Base-by-base conservation (phyloP, 371 early-diverging fungal genomes). In the Cladochytrium tenue region DNA sequence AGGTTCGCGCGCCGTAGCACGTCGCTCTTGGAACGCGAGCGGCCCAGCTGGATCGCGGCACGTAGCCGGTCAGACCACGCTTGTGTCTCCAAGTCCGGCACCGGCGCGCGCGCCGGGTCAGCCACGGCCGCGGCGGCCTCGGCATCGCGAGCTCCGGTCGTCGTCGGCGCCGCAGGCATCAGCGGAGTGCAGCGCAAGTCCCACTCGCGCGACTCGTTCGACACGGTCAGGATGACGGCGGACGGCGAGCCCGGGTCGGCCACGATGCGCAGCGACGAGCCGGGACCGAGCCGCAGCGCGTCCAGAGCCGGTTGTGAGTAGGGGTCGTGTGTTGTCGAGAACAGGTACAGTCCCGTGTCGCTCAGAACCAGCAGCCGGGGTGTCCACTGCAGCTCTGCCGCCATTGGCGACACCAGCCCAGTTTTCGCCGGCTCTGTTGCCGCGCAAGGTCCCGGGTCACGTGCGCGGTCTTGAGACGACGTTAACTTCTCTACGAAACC, bases 401-500 rank as follows among this genome's bases (percentile, higher is more conserved):
- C 20, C 43, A 13, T 43, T 7, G 7, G 43, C 20, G 43, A 43
- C 13, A 20, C 7, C 43, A 43, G 43, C 43, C 13, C 7, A 43
- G 43, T 7, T 20, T 7, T 13, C 43, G 43, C 7, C 43, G 43
- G 20, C 7, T 7, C 13, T 7, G 43, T 13, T 20, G 20, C 7
- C 7, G 43, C 13, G 43, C 43, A 7, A 13, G 43, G 43, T 20
- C 13, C 7, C 43, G 20, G 43, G 20, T n/a, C 13, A 43, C 43
- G 20, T 43, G 7, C 13, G 43, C 43, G 20, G 13, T 43, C 20
- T 7, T 20, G 43, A 13, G 43, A 43, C 20, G 43, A 43, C 20
- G 43, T 43, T n/a, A n/a, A n/a, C n/a, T n/a, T n/a, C n/a, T n/a
- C 43, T 20, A 43, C 43, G 43, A 43, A 43, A 43, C 43, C 43